These are phyloP conservation scores for Phytophthora colocasiae DNA, from an alignment of 352 stramenopile genomes.

Conservation along the genomic window DNA sequence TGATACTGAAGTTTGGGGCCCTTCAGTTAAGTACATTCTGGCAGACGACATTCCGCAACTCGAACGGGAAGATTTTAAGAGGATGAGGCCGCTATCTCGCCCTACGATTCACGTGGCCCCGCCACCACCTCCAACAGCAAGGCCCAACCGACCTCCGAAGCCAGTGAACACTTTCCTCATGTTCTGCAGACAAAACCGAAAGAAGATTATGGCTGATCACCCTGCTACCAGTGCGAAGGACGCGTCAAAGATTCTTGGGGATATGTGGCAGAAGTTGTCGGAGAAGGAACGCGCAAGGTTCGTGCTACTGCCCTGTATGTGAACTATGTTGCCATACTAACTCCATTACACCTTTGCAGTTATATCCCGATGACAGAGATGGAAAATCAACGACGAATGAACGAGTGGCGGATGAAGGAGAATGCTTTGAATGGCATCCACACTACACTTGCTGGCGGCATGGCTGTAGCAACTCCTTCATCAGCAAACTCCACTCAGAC, in stretches of 20 bases:
- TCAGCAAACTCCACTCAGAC: slow-evolving; percentile 18
- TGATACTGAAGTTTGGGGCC: slow-evolving; percentile 67
- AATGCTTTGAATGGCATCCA: slow-evolving; percentile 50
- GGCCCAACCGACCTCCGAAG: slow-evolving; percentile 79
- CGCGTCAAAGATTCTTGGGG: slow-evolving; percentile 81
- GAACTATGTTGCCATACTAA: slow-evolving; percentile 7
- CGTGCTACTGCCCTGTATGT: not conserved
- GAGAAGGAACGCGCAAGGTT: slow-evolving; percentile 79
- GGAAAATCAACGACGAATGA: slow-evolving; percentile 77
- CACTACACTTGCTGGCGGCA: slow-evolving; percentile 26
- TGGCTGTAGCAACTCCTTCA: slow-evolving; percentile 24
- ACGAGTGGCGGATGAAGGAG: slow-evolving; percentile 84
- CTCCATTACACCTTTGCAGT: slow-evolving; percentile 28
- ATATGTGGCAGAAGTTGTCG: slow-evolving; percentile 88
- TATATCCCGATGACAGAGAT: slow-evolving; percentile 82
- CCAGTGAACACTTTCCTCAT: slow-evolving; percentile 88
- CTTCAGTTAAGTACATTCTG: slow-evolving; percentile 78
- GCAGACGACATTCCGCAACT: slow-evolving; percentile 77
- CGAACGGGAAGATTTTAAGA: slow-evolving; percentile 83
- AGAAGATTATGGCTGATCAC: slow-evolving; percentile 84
- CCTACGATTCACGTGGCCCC: slow-evolving; percentile 46
- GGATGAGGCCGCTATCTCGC: slow-evolving; percentile 74
- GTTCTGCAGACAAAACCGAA: slow-evolving; percentile 84
- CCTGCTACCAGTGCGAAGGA: slow-evolving; percentile 80
- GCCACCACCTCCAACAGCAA: slow-evolving; percentile 31